phyloP scores from a whole-genome alignment of 495 filamentous ascomycete species.

The Neurospora africana region DNA sequence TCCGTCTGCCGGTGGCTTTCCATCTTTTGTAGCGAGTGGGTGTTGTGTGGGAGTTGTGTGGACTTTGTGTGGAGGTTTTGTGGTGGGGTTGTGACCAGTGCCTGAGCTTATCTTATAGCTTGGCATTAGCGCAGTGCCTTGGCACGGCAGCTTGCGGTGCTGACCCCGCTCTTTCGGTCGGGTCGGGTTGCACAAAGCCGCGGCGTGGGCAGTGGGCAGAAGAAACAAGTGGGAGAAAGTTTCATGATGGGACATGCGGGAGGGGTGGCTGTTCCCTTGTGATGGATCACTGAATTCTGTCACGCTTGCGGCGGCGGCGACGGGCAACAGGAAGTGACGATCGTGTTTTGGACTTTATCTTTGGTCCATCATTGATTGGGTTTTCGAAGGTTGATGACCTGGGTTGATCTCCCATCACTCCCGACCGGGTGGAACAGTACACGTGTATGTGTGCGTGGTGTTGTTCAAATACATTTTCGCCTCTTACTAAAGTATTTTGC shows the following conservation, averaged over 20 bases:
- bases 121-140: neutral
- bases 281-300: neutral
- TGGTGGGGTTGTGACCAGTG: neutral
- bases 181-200: too few species aligned
- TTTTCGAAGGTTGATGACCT: neutral
- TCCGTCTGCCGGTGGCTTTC: neutral
- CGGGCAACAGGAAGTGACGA: too few species aligned
- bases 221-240: neutral
- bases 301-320: neutral
- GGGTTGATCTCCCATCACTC: neutral
- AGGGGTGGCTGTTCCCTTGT: neutral
- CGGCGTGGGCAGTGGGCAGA: neutral
- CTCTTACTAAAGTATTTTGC: neutral
- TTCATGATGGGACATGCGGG: too few species aligned
- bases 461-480: neutral
- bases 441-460: too few species aligned
- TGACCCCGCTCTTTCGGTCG: neutral
- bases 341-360: neutral
- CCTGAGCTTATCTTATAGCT: neutral
- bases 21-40: neutral
- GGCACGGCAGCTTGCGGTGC: neutral
- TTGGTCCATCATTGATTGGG: neutral
- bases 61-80: neutral
- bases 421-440: neutral
- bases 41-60: neutral